These are phyloP conservation scores for Aquanectria penicillioides DNA, from an alignment of 2,329 filamentous ascomycete genomes.

Conservation along the genomic window DNA sequence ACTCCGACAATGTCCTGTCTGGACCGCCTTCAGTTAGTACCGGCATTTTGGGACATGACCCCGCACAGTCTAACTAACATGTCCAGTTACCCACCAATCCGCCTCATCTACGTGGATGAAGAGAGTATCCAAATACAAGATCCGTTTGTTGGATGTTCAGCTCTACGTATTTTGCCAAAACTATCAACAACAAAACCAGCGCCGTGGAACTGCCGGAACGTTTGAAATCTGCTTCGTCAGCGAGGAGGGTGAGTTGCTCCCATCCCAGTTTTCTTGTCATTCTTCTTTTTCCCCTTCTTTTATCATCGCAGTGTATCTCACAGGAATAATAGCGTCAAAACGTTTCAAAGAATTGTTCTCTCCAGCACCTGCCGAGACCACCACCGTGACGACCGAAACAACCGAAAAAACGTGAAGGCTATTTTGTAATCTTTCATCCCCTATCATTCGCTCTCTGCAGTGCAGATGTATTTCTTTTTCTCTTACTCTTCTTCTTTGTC, in stretches of 20 bases:
- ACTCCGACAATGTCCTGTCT: constrained; percentile 65
- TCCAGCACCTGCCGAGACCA: constrained; percentile 30
- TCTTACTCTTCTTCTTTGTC: not conserved
- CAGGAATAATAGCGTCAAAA: constrained; percentile 32
- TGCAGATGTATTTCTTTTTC: constrained; percentile 8
- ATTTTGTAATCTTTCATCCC: too few species aligned
- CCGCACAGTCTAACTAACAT: not conserved
- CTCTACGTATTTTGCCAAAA: constrained; percentile 68
- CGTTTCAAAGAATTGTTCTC: constrained; percentile 56
- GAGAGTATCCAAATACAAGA: constrained; percentile 55
- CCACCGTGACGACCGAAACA: constrained; percentile 21
- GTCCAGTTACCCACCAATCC: constrained; percentile 62
- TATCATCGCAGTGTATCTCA: constrained; percentile 17
- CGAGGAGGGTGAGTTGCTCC: constrained; percentile 48
- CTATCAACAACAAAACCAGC: constrained; percentile 63
- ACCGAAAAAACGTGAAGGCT: too few species aligned
- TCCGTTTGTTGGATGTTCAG: constrained; percentile 65
- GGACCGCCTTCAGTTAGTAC: constrained; percentile 69
- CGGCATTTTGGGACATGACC: not conserved
- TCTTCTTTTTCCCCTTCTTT: too few species aligned
- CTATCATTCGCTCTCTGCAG: not conserved
- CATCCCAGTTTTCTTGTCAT: not conserved
- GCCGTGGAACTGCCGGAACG: constrained; percentile 56
- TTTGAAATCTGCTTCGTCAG: constrained; percentile 63
- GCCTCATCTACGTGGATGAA: constrained; percentile 61